These are phyloP conservation scores for Cercospora sp. DNA, from an alignment of 2,329 filamentous ascomycete genomes.

Conservation along the genomic window DNA sequence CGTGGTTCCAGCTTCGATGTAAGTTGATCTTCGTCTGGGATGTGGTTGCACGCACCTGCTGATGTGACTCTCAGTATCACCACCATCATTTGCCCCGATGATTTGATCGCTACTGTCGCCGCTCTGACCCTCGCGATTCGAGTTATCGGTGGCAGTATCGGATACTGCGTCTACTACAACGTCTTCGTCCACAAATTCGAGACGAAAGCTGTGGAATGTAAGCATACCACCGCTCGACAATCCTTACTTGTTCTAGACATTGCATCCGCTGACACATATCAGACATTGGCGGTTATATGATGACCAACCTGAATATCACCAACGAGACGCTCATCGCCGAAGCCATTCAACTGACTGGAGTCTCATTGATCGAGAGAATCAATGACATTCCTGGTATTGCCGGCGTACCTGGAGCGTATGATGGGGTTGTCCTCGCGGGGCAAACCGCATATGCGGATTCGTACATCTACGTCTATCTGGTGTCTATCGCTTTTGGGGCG, in stretches of 20 bases:
- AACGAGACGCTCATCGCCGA: constrained; percentile 44
- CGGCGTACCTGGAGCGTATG: constrained; percentile 45
- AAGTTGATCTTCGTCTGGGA: neutral
- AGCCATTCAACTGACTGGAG: constrained; percentile 56
- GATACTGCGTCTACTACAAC: constrained; percentile 43
- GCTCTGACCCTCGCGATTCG: constrained; percentile 69
- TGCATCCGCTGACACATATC: constrained; percentile 25
- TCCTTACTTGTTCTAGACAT: neutral
- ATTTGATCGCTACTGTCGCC: constrained; percentile 68
- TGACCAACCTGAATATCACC: constrained; percentile 51
- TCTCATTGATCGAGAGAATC: constrained; percentile 53
- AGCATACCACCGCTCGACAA: neutral
- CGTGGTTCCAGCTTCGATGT: constrained; percentile 64
- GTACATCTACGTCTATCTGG: constrained; percentile 35
- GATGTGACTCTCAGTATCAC: constrained; percentile 32
- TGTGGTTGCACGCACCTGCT: neutral
- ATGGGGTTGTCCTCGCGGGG: constrained; percentile 30
- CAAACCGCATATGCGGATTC: constrained; percentile 35
- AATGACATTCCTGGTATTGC: constrained; percentile 54
- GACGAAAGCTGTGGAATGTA: constrained; percentile 39
- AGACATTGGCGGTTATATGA: constrained; percentile 55
- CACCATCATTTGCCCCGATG: constrained; percentile 68
- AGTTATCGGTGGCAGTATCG: constrained; percentile 66
- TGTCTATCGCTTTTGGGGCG: constrained; percentile 35
- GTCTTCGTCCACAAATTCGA: constrained; percentile 42